These are phyloP conservation scores for Coemansia sp. DNA, from an alignment of 192 early-diverging fungal genomes.

Conservation along the genomic window DNA sequence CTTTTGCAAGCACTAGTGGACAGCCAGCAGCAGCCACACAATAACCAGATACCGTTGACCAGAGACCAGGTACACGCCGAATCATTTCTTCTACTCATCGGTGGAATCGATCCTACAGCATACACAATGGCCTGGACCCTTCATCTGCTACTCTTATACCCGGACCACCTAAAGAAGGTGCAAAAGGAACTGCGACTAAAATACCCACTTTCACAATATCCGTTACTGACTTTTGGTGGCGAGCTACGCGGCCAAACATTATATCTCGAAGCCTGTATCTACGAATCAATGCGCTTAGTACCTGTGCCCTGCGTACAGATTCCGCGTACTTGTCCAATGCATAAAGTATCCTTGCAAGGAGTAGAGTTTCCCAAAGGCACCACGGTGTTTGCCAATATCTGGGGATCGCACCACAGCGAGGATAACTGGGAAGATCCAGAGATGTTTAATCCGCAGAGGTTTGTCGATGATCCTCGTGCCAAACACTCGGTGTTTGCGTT, in stretches of 20 bases:
- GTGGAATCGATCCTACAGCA: slow-evolving; percentile 32
- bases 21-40: slow-evolving; percentile 21
- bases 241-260: slow-evolving; percentile 9
- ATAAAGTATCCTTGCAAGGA: not conserved
- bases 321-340: slow-evolving; percentile 8
- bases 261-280: slow-evolving; percentile 34
- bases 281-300: slow-evolving; percentile 31
- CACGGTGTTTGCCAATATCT: slow-evolving; percentile 22
- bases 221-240: not conserved
- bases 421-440: slow-evolving; percentile 21
- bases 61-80: slow-evolving; percentile 34
- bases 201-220: not conserved
- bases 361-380: slow-evolving; percentile 20
- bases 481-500: slow-evolving; percentile 41
- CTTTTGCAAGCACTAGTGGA: slow-evolving; percentile 41
- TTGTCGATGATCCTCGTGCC: slow-evolving; percentile 7
- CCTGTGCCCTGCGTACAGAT: slow-evolving; percentile 30
- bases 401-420: slow-evolving; percentile 17
- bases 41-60: not conserved
- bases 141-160: slow-evolving; percentile 35
- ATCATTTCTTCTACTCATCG: slow-evolving; percentile 24
- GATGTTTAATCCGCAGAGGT: slow-evolving; percentile 13
- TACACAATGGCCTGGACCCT: slow-evolving; percentile 40
- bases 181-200: slow-evolving; percentile 11
- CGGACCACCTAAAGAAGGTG: slow-evolving; percentile 1